These are phyloP conservation scores for Cyclocybe cylindracea DNA, from an alignment of 768 basidiomycete species.

Conservation along the genomic window DNA sequence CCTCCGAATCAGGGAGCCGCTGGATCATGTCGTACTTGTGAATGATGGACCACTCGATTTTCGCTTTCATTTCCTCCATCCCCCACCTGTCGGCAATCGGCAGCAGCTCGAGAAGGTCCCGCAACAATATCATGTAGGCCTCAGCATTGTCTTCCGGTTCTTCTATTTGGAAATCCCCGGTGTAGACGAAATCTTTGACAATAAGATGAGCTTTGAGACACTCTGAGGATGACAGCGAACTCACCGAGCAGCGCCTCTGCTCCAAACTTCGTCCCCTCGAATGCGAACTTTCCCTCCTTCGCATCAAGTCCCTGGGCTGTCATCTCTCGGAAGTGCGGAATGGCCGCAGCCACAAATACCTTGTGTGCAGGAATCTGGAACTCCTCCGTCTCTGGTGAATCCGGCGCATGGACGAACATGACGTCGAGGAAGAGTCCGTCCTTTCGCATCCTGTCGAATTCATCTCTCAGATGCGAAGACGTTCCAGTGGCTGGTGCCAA, in stretches of 20 bases:
- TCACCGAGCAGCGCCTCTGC: conserved; percentile 27
- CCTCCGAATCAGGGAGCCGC: conserved; percentile 2
- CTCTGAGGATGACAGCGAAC: neutral
- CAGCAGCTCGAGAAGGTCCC: conserved; percentile 10
- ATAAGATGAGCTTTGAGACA: neutral
- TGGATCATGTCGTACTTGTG: conserved; percentile 12
- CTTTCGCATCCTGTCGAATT: conserved; percentile 34
- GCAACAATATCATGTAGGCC: conserved; percentile 1
- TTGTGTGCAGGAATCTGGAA: conserved; percentile 9
- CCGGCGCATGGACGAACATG: conserved; percentile 20
- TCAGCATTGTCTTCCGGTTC: neutral
- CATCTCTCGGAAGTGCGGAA: conserved; percentile 28
- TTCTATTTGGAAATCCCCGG: conserved; percentile 16
- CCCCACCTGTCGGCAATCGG: conserved; percentile 13
- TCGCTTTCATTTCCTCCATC: conserved; percentile 13
- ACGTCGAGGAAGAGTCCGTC: conserved; percentile 34
- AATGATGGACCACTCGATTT: conserved; percentile 11
- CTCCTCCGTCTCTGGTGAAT: neutral
- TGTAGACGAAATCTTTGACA: conserved; percentile 31
- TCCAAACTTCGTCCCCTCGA: conserved; percentile 16
- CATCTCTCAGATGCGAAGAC: conserved; percentile 13
- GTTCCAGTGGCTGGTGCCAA: neutral
- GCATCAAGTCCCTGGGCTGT: conserved; percentile 19
- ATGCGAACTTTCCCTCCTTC: conserved; percentile 11
- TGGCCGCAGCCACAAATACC: conserved; percentile 5